Base-by-base conservation (phyloP, 2,329 filamentous ascomycete species). In the Zasmidium citrigriseum region DNA sequence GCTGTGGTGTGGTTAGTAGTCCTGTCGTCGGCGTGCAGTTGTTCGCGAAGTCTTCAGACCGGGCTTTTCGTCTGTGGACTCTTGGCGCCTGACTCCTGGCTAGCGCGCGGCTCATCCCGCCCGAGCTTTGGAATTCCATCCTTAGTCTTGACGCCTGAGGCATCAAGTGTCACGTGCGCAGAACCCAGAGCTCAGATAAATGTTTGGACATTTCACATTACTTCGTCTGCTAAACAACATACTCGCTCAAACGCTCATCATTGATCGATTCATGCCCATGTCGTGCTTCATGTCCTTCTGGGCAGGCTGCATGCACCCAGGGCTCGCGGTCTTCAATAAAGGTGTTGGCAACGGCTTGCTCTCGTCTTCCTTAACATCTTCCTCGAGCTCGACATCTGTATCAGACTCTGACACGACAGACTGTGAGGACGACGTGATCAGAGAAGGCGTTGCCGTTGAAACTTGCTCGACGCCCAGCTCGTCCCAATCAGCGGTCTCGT, bases 321-420 rank as follows among this genome's bases (percentile, higher is more conserved):
- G 58, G 22, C 53, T 54, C 12, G 58, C 58, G 4, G 54, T 27
- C 45, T 54, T 57, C 12, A 60, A 75, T 75, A 62, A 75, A 74
- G 46, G 71, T 62, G 58, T 66, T 50, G 18, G 60, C 50, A 45
- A 29, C 25, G 54, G 47, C 58, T 56, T 59, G 50, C 29, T 34
- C 20, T 20, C 52, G 20, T 12, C 38, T 20, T 14, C 22, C 10
- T 38, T 2, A 27, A 24, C 23, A 18, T 11, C 27, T 20, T 18
- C 25, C 20, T 57, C 58, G 12, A 45, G 21, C 12, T 57, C 58
- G 3, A 46, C 25, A 29, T 62, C 59, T 4, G 58, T 54, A 12
- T 64, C 62, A 11, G 61, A 61, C 27, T 64, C 62, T 16, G 59
- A 64, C 4, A 59, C 50, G 16, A 62, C 59, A 14, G 62, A 64